Base-by-base conservation (phyloP, 2,329 filamentous ascomycete species). In the Pseudogymnoascus sp. region DNA sequence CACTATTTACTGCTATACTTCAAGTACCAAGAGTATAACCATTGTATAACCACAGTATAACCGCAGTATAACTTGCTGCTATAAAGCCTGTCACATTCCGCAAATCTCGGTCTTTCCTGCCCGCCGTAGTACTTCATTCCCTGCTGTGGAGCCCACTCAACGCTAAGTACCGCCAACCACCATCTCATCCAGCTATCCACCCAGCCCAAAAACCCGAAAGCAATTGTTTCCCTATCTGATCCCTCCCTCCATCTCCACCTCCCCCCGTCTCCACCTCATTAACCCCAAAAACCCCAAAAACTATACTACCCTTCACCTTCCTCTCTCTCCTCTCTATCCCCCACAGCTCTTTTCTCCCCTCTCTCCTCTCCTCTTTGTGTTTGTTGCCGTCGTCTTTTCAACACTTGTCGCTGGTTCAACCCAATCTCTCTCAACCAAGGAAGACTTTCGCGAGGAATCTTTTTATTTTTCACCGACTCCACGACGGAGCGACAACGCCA, bases 171-270 rank as follows among this genome's bases (percentile, higher is more conserved):
- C 42, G 13, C 42, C 42, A 48, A 48, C 40, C 40, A n/a, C 42
- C 42, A 48, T 13, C 21, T 3, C 21, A 21, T 21, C 21, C 21
- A 21, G 21, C 21, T 21, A 29, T 10, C 40, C 5, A 40, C 37
- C 37, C 15, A 29, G 42, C 5, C 42, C 42, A 48, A 48, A 48
- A 48, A 21, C 37, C 42, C 13, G 42, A 48, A 48, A 48, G 42
- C 25, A 48, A 48, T 48, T 48, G 42, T 48, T 48, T 48, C 42
- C 42, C 42, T 48, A 48, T 48, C 42, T 48, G 42, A 48, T 48
- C 25, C 42, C 21, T 15, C 10, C 21, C 40, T 18, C 12, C 15
- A 37, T 13, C 42, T 29, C 25, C 42, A n/a, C 42, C 42, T n/a
- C 40, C 40, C 39, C 42, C 42, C 42, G 25, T 29, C 42, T 48